Base-by-base conservation (phyloP, 768 basidiomycete genomes). In the Xanthoconium stramineum region DNA sequence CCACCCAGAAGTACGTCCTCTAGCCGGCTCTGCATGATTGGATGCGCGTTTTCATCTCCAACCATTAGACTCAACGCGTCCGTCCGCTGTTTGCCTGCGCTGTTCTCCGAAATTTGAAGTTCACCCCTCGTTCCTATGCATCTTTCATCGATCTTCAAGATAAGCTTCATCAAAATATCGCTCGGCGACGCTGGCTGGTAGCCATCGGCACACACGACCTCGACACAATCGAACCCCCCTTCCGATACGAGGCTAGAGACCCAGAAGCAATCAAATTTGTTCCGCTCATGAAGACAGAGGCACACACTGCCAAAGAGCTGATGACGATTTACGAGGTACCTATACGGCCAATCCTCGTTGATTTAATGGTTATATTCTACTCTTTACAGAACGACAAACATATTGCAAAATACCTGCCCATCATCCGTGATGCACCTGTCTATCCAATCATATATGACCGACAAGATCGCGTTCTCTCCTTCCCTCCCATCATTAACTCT, bases 61-160 rank as follows among this genome's bases (percentile, higher is more conserved):
- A 50, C 52, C 47, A 19, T 43, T 36, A 95, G 92, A 91, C 87
- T 12, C 79, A 84, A 49, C 80, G 82, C 73, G 83, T 98, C 62
- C 85, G 97, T 61, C 95, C 95, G 1, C 87, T 84, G 74, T 94
- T 98, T 65, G 94, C 93, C 6, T 88, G 88, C 53, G 95, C 94
- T 11, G 78, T 98, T 55, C 80, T 99, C 46, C 90, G 97, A 60
- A 89, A 95, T 65, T 75, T 98, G 66, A 85, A 84, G 62, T 95
- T 99, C 76, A 92, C 91, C 30, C 84, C 84, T 42, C 80, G 82
- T 50, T 94, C 91, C 38, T 98, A 98, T 69, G 90, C 89, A 28
- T 94, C 92, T 59, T 98, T 99, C 83, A 96, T 99, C 64, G 97
- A 98, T 69, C 77, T 99, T n/a, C 97, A 99, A 75, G 97, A 99